Evolutionary conservation across 2,329 filamentous ascomycete species (phyloP).

Genomic region (Cladorrhinum sp.): DNA sequence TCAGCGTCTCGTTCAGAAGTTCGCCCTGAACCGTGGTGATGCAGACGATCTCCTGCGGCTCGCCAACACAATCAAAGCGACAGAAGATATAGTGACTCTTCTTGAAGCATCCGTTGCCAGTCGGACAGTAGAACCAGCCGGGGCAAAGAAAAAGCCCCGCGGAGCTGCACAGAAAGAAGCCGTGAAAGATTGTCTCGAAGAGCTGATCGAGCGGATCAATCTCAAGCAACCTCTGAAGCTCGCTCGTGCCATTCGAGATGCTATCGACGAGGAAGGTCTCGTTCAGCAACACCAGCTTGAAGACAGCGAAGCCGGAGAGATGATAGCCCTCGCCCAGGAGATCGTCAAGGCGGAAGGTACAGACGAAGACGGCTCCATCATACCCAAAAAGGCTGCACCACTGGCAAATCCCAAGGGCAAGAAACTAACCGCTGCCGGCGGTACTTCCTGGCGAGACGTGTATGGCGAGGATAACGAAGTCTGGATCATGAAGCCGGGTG

Average conservation of each 20-base stretch:
- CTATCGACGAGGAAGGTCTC: constrained; percentile 93
- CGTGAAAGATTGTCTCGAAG: constrained; percentile 37
- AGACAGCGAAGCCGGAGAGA: constrained; percentile 66
- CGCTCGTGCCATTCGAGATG: constrained; percentile 66
- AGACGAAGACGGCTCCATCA: constrained; percentile 50
- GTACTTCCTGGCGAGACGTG: constrained; percentile 52
- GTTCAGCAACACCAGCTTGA: constrained; percentile 74
- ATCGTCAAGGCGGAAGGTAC: constrained; percentile 66
- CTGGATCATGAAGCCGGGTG: constrained; percentile 65
- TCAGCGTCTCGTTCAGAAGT: constrained; percentile 87
- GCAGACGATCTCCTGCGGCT: constrained; percentile 85
- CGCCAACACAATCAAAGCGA: constrained; percentile 75
- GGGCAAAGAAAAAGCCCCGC: neutral
- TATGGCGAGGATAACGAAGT: constrained; percentile 59
- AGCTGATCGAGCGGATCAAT: constrained; percentile 57
- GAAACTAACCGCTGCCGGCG: constrained; percentile 28
- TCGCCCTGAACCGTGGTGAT: constrained; percentile 87
- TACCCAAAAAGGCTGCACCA: constrained; percentile 47
- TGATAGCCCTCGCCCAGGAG: constrained; percentile 70
- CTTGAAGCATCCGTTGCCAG: constrained; percentile 32
- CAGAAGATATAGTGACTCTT: constrained; percentile 59
- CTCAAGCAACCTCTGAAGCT: constrained; percentile 66
- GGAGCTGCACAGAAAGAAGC: neutral
- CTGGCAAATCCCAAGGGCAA: constrained; percentile 19
- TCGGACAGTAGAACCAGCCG: constrained; percentile 1